Conservation (phyloP, 73 alveolate genomes). For the Halteria grandinella region DNA sequence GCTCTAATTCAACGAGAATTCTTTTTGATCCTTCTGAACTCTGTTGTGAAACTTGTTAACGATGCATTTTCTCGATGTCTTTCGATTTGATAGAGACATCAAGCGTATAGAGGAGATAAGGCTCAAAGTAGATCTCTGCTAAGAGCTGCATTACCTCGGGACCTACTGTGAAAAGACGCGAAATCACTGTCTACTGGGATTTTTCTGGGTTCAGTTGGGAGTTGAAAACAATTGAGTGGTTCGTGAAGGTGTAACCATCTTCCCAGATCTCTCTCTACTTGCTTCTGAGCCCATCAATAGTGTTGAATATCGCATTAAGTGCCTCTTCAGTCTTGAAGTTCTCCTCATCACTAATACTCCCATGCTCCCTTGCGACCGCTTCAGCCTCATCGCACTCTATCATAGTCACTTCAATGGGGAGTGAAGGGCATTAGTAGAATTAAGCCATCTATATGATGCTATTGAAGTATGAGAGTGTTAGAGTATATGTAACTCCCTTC, state of each 20-base stretch:
- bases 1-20: slow-evolving; percentile 18
- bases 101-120: too few species aligned
- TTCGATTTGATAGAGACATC: too few species aligned
- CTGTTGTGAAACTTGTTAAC: too few species aligned
- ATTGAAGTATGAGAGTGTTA: not conserved
- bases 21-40: slow-evolving; percentile 10
- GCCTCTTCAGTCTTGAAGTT: not conserved
- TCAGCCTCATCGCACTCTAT: not conserved
- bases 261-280: too few species aligned
- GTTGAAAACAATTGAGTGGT: too few species aligned
- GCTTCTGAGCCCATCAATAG: too few species aligned
- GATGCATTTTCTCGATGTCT: too few species aligned
- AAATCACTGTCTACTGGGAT: too few species aligned
- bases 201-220: too few species aligned
- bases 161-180: too few species aligned
- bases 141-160: not conserved
- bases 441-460: not conserved
- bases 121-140: slow-evolving; percentile 27
- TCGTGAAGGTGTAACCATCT: too few species aligned
- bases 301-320: not conserved
- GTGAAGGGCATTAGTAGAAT: slow-evolving; percentile 27
- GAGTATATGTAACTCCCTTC: too few species aligned
- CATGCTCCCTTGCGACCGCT: not conserved
- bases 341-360: not conserved
- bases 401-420: slow-evolving; percentile 23